Conservation (phyloP, 192 early-diverging fungal genomes). For the Coemansia sp. region DNA sequence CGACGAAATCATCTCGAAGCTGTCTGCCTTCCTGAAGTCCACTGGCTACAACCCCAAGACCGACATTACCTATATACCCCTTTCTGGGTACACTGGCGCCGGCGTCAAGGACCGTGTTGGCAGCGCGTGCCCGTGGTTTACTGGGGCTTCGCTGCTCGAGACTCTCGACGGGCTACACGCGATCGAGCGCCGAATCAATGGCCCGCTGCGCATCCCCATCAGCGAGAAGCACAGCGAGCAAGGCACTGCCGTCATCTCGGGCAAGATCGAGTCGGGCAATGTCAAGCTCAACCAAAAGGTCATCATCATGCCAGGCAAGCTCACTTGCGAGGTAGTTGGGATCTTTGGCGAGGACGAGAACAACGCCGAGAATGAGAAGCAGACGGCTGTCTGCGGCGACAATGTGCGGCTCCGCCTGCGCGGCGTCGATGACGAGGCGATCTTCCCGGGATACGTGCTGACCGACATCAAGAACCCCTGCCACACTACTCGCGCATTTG, state of each 20-base stretch:
- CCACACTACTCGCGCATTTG: constrained; percentile 77
- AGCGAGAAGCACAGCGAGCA: constrained; percentile 98
- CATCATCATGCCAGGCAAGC: constrained; percentile 92
- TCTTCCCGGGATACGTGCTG: constrained; percentile 86
- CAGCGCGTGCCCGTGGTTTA: constrained; percentile 72
- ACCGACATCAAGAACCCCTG: constrained; percentile 80
- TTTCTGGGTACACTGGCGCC: constrained; percentile 96
- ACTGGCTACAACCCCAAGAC: constrained; percentile 88
- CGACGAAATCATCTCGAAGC: constrained; percentile 86
- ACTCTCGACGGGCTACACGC: constrained; percentile 83
- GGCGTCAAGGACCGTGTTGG: constrained; percentile 90
- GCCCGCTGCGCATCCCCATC: constrained; percentile 93
- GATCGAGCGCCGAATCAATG: constrained; percentile 84
- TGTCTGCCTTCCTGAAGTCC: constrained; percentile 88
- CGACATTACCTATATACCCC: constrained; percentile 88
- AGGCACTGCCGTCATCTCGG: constrained; percentile 88
- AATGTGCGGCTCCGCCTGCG: constrained; percentile 90
- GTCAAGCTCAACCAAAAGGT: constrained; percentile 87
- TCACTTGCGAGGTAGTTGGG: constrained; percentile 71
- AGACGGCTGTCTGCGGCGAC: constrained; percentile 82
- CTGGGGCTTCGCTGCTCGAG: constrained; percentile 88
- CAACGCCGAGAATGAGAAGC: constrained; percentile 68
- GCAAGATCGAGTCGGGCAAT: constrained; percentile 95
- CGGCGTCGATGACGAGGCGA: constrained; percentile 93
- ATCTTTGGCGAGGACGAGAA: constrained; percentile 76